Conservation (phyloP, 176 grass and related monocot species). For the Carex pumila region DNA sequence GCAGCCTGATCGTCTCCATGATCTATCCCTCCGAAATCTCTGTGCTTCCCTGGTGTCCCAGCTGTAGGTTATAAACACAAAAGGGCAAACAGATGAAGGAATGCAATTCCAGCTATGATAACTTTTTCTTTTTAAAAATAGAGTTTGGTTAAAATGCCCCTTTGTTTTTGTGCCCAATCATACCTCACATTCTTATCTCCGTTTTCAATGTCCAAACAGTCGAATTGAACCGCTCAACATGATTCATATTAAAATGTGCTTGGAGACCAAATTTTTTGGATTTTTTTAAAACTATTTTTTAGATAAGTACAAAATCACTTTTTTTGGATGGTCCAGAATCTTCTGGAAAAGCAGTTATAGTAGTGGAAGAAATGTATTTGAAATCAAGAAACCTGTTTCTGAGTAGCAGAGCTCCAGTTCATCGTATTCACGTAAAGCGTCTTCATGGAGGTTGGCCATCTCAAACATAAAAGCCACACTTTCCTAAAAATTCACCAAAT, state of each 20-base stretch:
- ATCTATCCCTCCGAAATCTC: conserved; percentile 95
- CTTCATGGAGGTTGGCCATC: conserved; percentile 91
- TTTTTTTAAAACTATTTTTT: too few species aligned
- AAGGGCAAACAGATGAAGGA: not conserved
- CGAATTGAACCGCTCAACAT: too few species aligned
- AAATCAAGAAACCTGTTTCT: conserved; percentile 67
- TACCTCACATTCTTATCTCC: too few species aligned
- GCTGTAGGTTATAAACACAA: conserved; percentile 30
- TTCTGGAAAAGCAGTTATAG: too few species aligned
- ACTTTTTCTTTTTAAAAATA: not conserved
- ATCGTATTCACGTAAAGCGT: conserved; percentile 93
- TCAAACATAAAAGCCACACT: conserved; percentile 99
- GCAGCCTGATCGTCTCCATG: conserved; percentile 88
- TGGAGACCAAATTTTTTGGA: too few species aligned
- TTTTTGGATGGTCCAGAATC: too few species aligned
- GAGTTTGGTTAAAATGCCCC: too few species aligned
- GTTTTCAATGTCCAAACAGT: too few species aligned
- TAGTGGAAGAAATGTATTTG: not conserved
- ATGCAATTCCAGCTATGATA: not conserved
- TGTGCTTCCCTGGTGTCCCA: conserved; percentile 64
- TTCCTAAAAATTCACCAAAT: conserved; percentile 41
- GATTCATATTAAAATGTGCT: too few species aligned
- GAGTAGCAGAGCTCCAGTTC: conserved; percentile 97
- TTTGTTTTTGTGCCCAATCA: too few species aligned
- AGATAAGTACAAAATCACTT: too few species aligned